Base-by-base conservation (phyloP, 2,329 filamentous ascomycete species). In the Aspergillus aculeatinus region DNA sequence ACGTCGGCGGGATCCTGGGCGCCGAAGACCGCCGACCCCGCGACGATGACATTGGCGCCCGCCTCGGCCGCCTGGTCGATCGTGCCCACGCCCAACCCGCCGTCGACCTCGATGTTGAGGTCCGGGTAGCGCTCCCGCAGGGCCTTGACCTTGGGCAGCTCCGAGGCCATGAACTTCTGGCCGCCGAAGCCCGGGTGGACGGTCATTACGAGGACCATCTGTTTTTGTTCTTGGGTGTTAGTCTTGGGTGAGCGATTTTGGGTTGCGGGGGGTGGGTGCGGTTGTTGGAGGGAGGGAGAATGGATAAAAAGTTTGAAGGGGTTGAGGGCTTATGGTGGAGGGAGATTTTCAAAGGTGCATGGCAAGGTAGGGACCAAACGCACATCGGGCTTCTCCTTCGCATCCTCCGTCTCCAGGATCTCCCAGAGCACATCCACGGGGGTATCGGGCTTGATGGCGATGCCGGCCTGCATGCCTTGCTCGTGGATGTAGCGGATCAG, bases 121-220 rank as follows among this genome's bases (percentile, higher is more conserved):
- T 96, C 85, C 2, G 95, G 94, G 75, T 98, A 99, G 71, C 86
- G 87, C 73, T 88, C 81, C 61, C 95, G 87, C 68, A 99, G 82
- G 44, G 89, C 92, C 66, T 89, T 80, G 25, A 99, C 95, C 81
- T 99, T 99, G 73, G 94, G 92, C 67, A 99, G 86, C 80, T 96
- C 92, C 6, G 91, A 91, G 12, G 92, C 88, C 92, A 98, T 98
- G 83, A 99, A 99, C 74, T 96, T 97, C 75, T 99, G 95, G 6
- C 95, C 95, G 64, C 95, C 95, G 73, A 99, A 99, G 50, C 95
- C 95, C 49, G 95, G 95, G 79, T 99, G 87, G 48, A 99, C 95
- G 1, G 95, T 99, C 95, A 99, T 99, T 62, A 99, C 86, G 19
- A 99, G 87, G 42, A 96, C 92, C 95, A 99, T 99, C 94, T 97